Conservation (phyloP, 768 basidiomycete species). For the Suillus americanus region DNA sequence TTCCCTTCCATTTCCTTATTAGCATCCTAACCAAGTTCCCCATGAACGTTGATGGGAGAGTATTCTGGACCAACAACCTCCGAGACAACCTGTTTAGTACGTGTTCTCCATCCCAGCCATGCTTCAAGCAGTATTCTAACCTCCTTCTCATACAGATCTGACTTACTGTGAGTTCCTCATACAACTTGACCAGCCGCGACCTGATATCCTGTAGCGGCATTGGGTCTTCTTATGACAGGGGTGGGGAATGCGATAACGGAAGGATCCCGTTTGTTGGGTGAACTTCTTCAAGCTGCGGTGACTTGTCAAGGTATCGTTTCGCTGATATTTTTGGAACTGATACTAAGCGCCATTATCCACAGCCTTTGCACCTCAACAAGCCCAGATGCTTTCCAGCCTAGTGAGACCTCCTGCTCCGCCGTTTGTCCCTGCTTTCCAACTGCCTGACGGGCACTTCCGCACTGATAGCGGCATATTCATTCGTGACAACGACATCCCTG, state of each 20-base stretch:
- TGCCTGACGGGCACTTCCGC: not conserved
- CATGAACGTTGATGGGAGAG: constrained; percentile 67
- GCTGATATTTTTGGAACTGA: not conserved
- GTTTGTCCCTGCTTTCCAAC: not conserved
- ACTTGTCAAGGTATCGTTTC: constrained; percentile 54
- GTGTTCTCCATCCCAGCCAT: constrained; percentile 21
- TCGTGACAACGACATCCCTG: not conserved
- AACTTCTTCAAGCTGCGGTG: constrained; percentile 45
- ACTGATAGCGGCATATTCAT: not conserved
- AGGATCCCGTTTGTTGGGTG: constrained; percentile 40
- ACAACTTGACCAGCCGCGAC: constrained; percentile 9
- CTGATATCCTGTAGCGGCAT: constrained; percentile 43
- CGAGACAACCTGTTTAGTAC: constrained; percentile 69
- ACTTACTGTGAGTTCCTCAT: constrained; percentile 31
- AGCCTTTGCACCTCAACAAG: constrained; percentile 70
- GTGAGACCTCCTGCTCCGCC: not conserved
- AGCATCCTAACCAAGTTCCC: constrained; percentile 81
- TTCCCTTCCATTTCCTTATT: constrained; percentile 79
- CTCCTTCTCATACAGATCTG: constrained; percentile 26
- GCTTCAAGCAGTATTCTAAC: constrained; percentile 10
- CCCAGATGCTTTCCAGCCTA: constrained; percentile 38
- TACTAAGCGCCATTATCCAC: constrained; percentile 8
- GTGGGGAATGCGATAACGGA: not conserved
- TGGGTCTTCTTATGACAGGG: constrained; percentile 58
- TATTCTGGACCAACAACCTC: constrained; percentile 66